Evolutionary conservation across 257 asterid genomes (phyloP), one percentile per base, ranked within the genome.

Genomic region (Lavandula angustifolia): DNA sequence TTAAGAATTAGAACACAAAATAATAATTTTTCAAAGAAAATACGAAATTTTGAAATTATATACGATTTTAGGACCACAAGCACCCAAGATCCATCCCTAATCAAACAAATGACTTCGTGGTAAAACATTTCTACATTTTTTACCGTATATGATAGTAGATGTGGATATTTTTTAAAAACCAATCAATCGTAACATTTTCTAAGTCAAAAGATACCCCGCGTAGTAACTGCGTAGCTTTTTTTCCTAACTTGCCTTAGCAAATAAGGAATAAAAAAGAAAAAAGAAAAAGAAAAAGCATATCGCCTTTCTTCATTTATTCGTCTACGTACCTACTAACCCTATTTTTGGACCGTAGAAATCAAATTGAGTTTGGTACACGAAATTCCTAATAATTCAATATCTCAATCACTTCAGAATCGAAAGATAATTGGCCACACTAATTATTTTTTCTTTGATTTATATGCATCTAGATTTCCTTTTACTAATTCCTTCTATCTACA

Each of bases 221-320:
- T 47, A 66, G 31, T 37, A 18, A 44, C 56, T 57, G 44, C n/a
- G 17, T 35, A 16, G 14, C 47, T 9, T 1, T 40, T 40, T 18
- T 40, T 64, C 40, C 59, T 64, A 57, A 73, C 68, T 55, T 76
- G 72, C 74, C 86, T 82, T 84, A 81, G 84, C 88, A 82, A 70
- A 81, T 77, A 82, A 84, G 89, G 82, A 82, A 85, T 76, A 75
- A 76, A 51, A 60, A 67, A 58, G 16, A 1, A 72, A 37, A 62
- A 74, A 43, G 31, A n/a, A 74, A 49, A 64, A 76, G 16, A 22
- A 43, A 68, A 67, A 56, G 77, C 73, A 74, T 67, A 58, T 47
- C 33, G 63, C 60, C 73, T 46, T 49, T 72, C 62, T 60, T 37
- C 68, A 44, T 64, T 52, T 43, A 73, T 67, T 69, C 71, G 48